A percentile compares a stretch with the other conserved stretches of the same genome.
Evolutionary conservation across 164 flowering plant genomes (phyloP).

Genomic region (Vitis cinerea): DNA sequence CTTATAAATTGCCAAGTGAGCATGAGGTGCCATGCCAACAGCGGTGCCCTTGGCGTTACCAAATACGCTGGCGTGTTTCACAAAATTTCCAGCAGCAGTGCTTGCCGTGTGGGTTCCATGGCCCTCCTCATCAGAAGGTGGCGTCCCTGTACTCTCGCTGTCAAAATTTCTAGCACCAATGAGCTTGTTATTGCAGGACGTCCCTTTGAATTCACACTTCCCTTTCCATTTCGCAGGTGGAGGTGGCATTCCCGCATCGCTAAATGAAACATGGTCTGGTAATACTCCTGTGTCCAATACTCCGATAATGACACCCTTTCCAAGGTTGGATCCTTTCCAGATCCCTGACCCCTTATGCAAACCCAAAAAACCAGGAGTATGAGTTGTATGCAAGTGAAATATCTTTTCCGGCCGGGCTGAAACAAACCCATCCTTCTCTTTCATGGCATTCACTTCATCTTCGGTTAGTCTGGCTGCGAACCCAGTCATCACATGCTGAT

Average conservation of each 20-base stretch:
- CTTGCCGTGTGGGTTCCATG: constrained; percentile 34
- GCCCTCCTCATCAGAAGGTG: constrained; percentile 15
- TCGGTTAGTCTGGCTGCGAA: constrained; percentile 32
- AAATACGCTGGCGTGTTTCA: constrained; percentile 16
- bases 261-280: constrained; percentile 36
- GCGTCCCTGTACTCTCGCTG: not conserved
- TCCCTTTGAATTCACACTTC: constrained; percentile 15
- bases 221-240: constrained; percentile 46
- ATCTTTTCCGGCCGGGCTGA: constrained; percentile 13
- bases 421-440: constrained; percentile 23
- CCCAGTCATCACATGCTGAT: constrained; percentile 20
- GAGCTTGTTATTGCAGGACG: constrained; percentile 23
- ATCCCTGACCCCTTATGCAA: constrained; percentile 21
- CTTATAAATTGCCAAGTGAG: constrained; percentile 34
- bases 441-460: constrained; percentile 29
- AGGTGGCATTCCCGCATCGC: constrained; percentile 40
- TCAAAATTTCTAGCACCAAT: constrained; percentile 24
- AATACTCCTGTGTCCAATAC: constrained; percentile 39
- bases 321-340: constrained; percentile 31
- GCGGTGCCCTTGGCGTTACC: constrained; percentile 29
- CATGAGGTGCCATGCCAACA: constrained; percentile 28
- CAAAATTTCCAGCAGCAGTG: constrained; percentile 29
- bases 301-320: constrained; percentile 41
- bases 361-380: constrained; percentile 40
- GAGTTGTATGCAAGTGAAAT: constrained; percentile 30